Evolutionary conservation across 2,329 filamentous ascomycete genomes (phyloP).

Genomic region (Penicillium vulpinum): DNA sequence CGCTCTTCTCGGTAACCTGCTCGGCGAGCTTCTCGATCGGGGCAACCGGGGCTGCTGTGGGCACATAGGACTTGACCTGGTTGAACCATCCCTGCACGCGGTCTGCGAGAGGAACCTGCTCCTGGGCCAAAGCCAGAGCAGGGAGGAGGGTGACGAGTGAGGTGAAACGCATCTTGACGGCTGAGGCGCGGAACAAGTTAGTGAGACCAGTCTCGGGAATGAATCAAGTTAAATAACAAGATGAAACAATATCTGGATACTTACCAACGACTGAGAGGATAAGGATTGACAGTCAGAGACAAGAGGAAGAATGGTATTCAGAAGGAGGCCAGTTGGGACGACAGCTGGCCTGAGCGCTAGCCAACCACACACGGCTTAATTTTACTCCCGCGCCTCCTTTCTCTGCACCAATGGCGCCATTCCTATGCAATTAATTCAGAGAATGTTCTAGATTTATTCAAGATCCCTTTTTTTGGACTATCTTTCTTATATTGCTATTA

Average conservation of each 20-base stretch:
- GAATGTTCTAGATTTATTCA: neutral
- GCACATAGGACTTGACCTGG: constrained; percentile 56
- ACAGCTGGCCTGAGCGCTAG: constrained; percentile 35
- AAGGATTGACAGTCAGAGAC: constrained; percentile 10
- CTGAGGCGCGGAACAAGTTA: constrained; percentile 21
- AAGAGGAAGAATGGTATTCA: constrained; percentile 14
- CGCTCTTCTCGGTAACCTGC: constrained; percentile 51
- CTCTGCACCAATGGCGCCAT: constrained; percentile 3
- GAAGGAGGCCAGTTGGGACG: constrained; percentile 21
- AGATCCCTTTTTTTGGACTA: neutral
- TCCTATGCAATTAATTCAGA: neutral
- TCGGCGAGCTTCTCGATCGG: constrained; percentile 47
- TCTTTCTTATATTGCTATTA: neutral
- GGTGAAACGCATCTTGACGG: constrained; percentile 54
- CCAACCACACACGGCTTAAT: constrained; percentile 21
- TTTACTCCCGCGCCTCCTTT: constrained; percentile 4
- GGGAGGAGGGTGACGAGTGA: constrained; percentile 51
- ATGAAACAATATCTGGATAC: neutral
- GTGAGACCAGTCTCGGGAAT: constrained; percentile 8
- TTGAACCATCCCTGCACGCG: constrained; percentile 50
- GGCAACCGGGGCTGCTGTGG: constrained; percentile 46
- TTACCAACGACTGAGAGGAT: constrained; percentile 3
- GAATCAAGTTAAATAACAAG: neutral
- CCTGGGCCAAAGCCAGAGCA: constrained; percentile 56
- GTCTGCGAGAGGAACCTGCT: constrained; percentile 56